phyloP scores from a whole-genome alignment of 2,329 filamentous ascomycete species.

The Pseudonectria buxi region DNA sequence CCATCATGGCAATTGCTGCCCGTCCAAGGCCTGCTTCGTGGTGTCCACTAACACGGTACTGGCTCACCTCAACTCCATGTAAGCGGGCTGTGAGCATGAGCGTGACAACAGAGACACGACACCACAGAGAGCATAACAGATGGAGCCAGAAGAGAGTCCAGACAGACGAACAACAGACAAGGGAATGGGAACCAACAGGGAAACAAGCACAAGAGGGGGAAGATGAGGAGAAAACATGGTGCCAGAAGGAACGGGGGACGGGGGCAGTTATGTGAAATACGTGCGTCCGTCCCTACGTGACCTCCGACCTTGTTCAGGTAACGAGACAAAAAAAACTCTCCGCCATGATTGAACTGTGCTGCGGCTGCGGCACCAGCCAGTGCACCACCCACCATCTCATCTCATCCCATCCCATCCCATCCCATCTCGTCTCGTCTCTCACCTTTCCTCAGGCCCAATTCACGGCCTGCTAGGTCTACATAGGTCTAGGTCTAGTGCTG shows the following conservation, averaged over 20 bases:
- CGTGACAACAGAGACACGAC: background rate
- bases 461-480: too few species aligned
- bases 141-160: slow-evolving; percentile 9
- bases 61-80: too few species aligned
- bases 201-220: slow-evolving; percentile 14
- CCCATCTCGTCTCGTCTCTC: background rate
- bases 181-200: slow-evolving; percentile 8
- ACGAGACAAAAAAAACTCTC: slow-evolving; percentile 12
- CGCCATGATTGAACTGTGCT: slow-evolving; percentile 5
- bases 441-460: background rate
- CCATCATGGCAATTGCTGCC: too few species aligned
- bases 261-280: slow-evolving; percentile 33
- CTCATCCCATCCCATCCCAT: background rate
- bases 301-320: slow-evolving; percentile 8
- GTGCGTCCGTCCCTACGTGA: slow-evolving; percentile 1
- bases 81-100: background rate
- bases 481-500: too few species aligned
- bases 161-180: slow-evolving; percentile 4
- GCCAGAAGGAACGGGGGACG: slow-evolving; percentile 27
- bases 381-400: background rate
- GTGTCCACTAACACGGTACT: too few species aligned
- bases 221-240: slow-evolving; percentile 23
- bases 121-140: slow-evolving; percentile 13
- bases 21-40: too few species aligned
- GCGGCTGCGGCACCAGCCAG: background rate